Percentiles rank a stretch among this genome's conserved stretches.
phyloP scores from a whole-genome alignment of 768 basidiomycete species.

The Rhodosporidiobolus odoratus region DNA sequence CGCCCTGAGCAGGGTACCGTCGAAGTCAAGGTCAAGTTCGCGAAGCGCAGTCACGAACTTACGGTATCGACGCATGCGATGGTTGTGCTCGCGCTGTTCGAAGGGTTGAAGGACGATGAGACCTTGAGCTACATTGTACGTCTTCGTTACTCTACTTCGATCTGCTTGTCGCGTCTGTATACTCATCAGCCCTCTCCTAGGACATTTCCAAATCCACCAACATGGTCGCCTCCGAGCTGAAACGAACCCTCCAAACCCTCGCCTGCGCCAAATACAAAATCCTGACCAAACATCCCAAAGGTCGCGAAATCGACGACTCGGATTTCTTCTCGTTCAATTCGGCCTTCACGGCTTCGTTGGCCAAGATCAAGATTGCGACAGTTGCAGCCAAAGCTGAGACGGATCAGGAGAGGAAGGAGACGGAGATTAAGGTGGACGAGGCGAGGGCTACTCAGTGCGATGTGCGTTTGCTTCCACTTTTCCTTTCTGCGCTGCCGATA shows the following conservation, averaged over 20 bases:
- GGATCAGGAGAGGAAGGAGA: conserved; percentile 80
- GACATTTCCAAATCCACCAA: conserved; percentile 72
- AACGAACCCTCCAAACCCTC: conserved; percentile 89
- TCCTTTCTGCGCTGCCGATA: background rate
- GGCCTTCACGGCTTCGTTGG: conserved; percentile 71
- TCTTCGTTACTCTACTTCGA: background rate
- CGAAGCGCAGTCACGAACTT: conserved; percentile 71
- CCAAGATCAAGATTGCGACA: conserved; percentile 88
- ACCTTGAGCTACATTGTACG: conserved; percentile 70
- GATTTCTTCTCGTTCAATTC: conserved; percentile 88
- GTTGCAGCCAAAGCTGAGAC: conserved; percentile 82
- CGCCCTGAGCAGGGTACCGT: conserved; percentile 82
- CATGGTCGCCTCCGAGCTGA: conserved; percentile 70
- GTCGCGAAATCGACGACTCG: conserved; percentile 66
- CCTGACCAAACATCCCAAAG: conserved; percentile 80
- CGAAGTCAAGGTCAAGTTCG: conserved; percentile 79
- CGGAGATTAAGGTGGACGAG: conserved; percentile 81
- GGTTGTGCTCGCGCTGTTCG: conserved; percentile 81
- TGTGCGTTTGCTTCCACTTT: conserved; percentile 50
- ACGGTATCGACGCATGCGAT: conserved; percentile 86
- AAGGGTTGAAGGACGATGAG: conserved; percentile 62
- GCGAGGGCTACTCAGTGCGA: conserved; percentile 84
- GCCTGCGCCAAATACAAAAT: conserved; percentile 93
- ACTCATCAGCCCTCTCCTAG: conserved; percentile 48
- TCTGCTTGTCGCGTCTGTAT: background rate